Evolutionary conservation across 2,329 filamentous ascomycete genomes (phyloP).

Genomic region (Fusarium sp.): DNA sequence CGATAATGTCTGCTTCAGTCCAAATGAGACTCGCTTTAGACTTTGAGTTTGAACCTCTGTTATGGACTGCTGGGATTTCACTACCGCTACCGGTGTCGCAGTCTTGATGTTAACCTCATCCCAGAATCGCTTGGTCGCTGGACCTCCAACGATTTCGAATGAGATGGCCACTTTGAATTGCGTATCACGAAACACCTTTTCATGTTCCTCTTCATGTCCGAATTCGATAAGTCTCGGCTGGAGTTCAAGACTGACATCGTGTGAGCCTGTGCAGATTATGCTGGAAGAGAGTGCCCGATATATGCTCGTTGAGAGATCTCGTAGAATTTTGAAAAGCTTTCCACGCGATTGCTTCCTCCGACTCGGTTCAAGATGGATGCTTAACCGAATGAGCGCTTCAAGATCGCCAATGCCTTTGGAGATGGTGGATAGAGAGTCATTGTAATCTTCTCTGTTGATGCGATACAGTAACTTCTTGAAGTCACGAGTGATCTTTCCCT

Average conservation of each 20-base stretch:
- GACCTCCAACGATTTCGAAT: slow-evolving; percentile 3
- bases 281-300: slow-evolving; percentile 31
- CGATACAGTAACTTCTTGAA: slow-evolving; percentile 26
- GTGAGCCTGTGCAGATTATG: slow-evolving; percentile 4
- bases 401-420: slow-evolving; percentile 10
- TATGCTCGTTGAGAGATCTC: slow-evolving; percentile 23
- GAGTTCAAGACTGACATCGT: slow-evolving; percentile 19
- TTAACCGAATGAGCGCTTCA: not conserved
- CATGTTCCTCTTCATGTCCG: not conserved
- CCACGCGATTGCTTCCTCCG: slow-evolving; percentile 20
- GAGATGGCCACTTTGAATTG: slow-evolving; percentile 27
- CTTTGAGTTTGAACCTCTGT: not conserved
- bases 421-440: not conserved
- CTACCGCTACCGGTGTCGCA: fast-evolving
- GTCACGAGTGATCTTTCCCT: not conserved
- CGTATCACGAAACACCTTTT: not conserved
- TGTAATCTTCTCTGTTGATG: slow-evolving; percentile 18
- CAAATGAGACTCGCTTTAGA: not conserved
- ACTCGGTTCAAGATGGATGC: slow-evolving; percentile 9
- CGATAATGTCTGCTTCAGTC: not conserved
- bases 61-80: fast-evolving
- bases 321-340: slow-evolving; percentile 16
- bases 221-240: not conserved
- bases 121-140: slow-evolving; percentile 1
- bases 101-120: slow-evolving; percentile 23